Evolutionary conservation across 805 yeast genomes (phyloP).

Genomic region (Clavispora santaluciae): DNA sequence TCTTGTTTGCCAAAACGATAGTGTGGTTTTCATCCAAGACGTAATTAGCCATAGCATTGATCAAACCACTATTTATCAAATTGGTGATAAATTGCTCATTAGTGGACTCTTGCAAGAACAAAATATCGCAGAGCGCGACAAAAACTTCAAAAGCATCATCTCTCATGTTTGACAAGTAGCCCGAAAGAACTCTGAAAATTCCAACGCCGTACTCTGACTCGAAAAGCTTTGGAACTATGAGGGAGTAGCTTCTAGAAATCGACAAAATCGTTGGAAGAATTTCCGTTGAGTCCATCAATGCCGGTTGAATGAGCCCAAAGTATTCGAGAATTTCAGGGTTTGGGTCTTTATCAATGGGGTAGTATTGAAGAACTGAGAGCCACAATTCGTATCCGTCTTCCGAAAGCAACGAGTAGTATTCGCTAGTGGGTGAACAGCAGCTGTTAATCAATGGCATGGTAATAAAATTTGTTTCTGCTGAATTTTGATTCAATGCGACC

Average conservation of each 20-base stretch:
- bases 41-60: constrained; percentile 38
- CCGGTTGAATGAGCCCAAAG: constrained; percentile 51
- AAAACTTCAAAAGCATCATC: constrained; percentile 64
- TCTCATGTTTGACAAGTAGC: constrained; percentile 55
- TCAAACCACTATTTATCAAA: constrained; percentile 41
- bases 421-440: constrained; percentile 48
- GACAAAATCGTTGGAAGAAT: constrained; percentile 60
- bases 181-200: constrained; percentile 46
- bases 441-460: constrained; percentile 63
- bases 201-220: constrained; percentile 31
- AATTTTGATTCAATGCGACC: constrained; percentile 51
- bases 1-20: constrained; percentile 35
- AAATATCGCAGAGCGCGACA: constrained; percentile 49
- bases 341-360: constrained; percentile 37
- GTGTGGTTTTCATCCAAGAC: constrained; percentile 41
- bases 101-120: constrained; percentile 29
- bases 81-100: constrained; percentile 24
- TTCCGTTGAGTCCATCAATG: constrained; percentile 69
- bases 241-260: constrained; percentile 57
- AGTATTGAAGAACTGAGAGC: constrained; percentile 62
- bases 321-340: constrained; percentile 38
- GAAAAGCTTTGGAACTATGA: constrained; percentile 43
- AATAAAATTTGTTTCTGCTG: constrained; percentile 45
- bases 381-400: constrained; percentile 89
- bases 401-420: constrained; percentile 49